Base-by-base conservation (phyloP, 2,329 filamentous ascomycete species). In the Thermomyces lanuginosus region DNA sequence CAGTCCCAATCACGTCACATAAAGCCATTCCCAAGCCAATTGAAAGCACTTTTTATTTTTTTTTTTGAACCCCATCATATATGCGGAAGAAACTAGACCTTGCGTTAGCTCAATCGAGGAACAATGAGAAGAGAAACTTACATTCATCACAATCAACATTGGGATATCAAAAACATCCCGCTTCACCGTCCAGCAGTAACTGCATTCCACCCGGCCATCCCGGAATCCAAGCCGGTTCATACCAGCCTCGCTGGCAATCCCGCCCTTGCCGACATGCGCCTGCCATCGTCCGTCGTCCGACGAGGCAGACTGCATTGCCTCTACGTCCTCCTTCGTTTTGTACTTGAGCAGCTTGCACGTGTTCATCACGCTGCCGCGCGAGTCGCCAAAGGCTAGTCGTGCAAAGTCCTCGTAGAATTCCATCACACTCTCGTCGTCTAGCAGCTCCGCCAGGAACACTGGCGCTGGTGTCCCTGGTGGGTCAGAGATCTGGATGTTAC, bases 141-240 rank as follows among this genome's bases (percentile, higher is more conserved):
- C 89, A 60, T 93, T 93, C 63, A 95, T 86, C 46, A 93, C 80
- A 53, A 95, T 91, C 59, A 95, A 65, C 82, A 93, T 92, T 12
- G 89, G 89, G 53, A 95, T 92, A 58, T 95, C 86, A 58, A 95
- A 95, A 21, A 89, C 81, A 53, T 98, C 89, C 36, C 86, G 68
- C 59, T 92, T 92, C 36, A 95, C 84, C 36, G 81, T 86, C 84
- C 86, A 95, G 59, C 81, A 92, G 56, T 91, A 92, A 43, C 79
- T 83, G 59, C 84, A 93, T 48, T 92, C 80, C 31, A 95, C 78
- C 55, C 89, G 84, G 28, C 84, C 86, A 44, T 92, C 83, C 47
- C 72, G 77, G 45, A 80, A 63, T 0, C 69, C 81, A 8, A 92
- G 66, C 44, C 73, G 71, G 29, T 77, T 77, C 53, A 92, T 86